Evolutionary conservation across 106 monocot species (phyloP), one percentile per base, ranked within the genome.

Genomic region (Dendrobium huoshanense): DNA sequence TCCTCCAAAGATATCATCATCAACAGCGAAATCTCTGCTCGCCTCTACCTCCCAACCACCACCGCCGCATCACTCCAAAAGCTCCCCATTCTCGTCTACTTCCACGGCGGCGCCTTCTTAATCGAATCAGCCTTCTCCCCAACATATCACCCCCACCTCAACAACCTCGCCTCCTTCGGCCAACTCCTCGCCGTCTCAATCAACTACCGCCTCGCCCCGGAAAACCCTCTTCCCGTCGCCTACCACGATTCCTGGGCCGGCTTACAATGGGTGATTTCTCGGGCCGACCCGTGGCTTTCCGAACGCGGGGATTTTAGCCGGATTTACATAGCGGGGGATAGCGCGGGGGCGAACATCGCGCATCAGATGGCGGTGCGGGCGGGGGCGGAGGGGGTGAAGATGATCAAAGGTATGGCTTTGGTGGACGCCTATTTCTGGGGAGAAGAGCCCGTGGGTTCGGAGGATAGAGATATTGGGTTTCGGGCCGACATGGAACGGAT

Each of bases 151-250:
- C 9, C 67, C 37, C 22, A 77, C 82, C 82, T 82, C 82, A 77
- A 77, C 67, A 51, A 67, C 68, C 68, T 82, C 45, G 4, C 40
- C 67, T 48, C 77, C 27, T 8, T 5, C 47, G 77, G 37, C 40
- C 42, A 5, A 29, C 6, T 70, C 68, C 54, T 82, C 24, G 49
- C 40, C 61, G 48, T 87, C 55, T 84, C 81, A 37, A 82, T 84
- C 61, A 67, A 85, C 79, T 90, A 87, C 78, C 79, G 88, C 24
- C 81, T 76, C 16, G 78, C 88, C 8, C 88, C 88, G 51, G 88
- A 86, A 59, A 79, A 88, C 58, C 85, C 77, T 3, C 55, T 80
- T 25, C 80, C 81, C 18, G 55, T 55, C 27, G 81, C 85, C 3
- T 81, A 84, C 79, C 64, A 75, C 5, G 84, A 84, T 65, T 79